Base-by-base conservation (phyloP, 108 stramenopile species). In the Asterionellopsis glacialis region DNA sequence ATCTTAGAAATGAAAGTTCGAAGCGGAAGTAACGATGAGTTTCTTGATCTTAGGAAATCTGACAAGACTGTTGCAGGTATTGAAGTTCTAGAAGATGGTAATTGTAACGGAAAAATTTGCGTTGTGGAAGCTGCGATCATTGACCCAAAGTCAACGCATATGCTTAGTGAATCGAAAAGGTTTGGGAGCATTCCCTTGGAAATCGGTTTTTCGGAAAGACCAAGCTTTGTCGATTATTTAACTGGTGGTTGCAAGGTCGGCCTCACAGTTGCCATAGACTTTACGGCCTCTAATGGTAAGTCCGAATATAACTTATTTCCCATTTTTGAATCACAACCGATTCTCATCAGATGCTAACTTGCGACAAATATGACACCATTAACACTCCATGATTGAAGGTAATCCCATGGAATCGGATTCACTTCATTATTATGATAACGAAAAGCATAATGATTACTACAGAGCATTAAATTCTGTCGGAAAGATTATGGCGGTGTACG, bases 221-320 rank as follows among this genome's bases (percentile, higher is more conserved):
- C 80, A 33, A 68, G 69, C 24, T 90, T 90, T 70, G 70, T 90
- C 25, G 84, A 90, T 70, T 90, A 90, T 41, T 41, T 90, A 13
- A 75, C 75, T 0, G 83, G 84, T 18, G 84, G 84, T 51, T 90
- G 88, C 58, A 77, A 86, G 70, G 70, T 90, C 15, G 76, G 66
- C 55, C 50, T 90, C 57, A 77, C 74, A 28, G 91, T 97, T 11
- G 96, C 94, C 10, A 83, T 97, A 48, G 96, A 97, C 69, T 97
- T 91, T 62, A 95, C 96, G 6, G 93, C 88, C 23, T 85, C 82
- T 41, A 97, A 97, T 74, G 96, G 96, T 1, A 57, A 57, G 33
- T 33, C 33, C 33, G 2, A 33, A 5, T 33, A 5, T 33, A 5
- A 7, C 33, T 5, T 33, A 33, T 33, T 33, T 33, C 7, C 33